Base-by-base conservation (phyloP, 2,329 filamentous ascomycete species). In the Fusarium citri region DNA sequence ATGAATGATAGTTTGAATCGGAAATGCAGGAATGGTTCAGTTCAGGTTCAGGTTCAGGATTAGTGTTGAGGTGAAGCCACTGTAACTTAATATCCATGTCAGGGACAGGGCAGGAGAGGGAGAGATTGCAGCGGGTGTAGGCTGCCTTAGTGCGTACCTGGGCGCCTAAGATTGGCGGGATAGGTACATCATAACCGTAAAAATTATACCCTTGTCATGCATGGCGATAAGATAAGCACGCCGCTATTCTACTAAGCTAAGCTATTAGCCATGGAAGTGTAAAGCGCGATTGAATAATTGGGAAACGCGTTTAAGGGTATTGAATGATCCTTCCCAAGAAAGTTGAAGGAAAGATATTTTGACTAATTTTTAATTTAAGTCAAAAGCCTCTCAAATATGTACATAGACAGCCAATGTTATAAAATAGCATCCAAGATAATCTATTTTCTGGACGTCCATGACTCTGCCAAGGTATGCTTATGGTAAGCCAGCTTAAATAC, bases 171-270 rank as follows among this genome's bases (percentile, higher is more conserved):
- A 61, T 65, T 65, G 55, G 68, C 41, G 34, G 58, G 58, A 42
- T 16, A 57, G 45, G 40, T 64, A 68, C 63, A 47, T 66, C 30
- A 54, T 40, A 30, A 31, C 45, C 43, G 43, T 47, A 43, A 69
- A 71, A 70, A 67, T 55, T 37, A 37, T 45, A 53, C 50, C 55
- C 63, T 43, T 55, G 57, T 40, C 54, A 70, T 68, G 64, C 68
- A 71, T 37, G 48, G 26, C 64, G 68, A 71, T 71, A 71, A 71
- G 68, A 71, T 71, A 71, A 71, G 59, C 40, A 23, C 49, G 20
- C 23, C 28, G 26, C 26, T 57, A 46, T 10, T 20, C 25, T 26
- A n/a, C n/a, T 25, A 37, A 34, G 30, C 30, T 28, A 20, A 26
- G 31, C 22, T 37, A 37, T 37, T 37, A 37, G 34, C 31, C 48